Conservation (phyloP, 495 filamentous ascomycete genomes). For the Paragyromitra xinjiangensis region DNA sequence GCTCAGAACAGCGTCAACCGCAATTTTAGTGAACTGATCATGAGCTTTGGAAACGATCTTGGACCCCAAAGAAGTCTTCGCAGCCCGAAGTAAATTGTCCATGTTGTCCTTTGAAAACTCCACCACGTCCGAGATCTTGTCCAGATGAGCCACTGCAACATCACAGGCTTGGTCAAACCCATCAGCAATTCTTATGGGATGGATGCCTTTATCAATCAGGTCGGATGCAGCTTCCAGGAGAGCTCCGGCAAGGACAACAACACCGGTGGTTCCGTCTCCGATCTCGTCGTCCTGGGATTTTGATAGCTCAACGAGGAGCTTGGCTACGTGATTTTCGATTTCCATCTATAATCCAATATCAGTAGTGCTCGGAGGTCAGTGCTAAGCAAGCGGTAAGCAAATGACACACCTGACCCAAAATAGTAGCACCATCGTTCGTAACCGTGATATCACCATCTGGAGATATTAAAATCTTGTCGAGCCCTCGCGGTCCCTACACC, state of each 20-base stretch:
- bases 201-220: constrained; percentile 98
- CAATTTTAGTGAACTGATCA: constrained; percentile 97
- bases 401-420: constrained; percentile 76
- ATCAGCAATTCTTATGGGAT: constrained; percentile 97
- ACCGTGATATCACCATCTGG: constrained; percentile 99
- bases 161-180: constrained; percentile 98
- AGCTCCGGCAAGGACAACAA: constrained; percentile 94
- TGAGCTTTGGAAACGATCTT: constrained; percentile 99
- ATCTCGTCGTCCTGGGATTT: constrained; percentile 99
- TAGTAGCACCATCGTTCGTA: constrained; percentile 98
- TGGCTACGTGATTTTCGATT: constrained; percentile 97
- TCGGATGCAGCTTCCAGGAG: constrained; percentile 97
- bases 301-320: constrained; percentile 95
- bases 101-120: constrained; percentile 80
- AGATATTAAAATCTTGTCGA: constrained; percentile 99
- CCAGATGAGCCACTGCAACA: constrained; percentile 89
- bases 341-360: constrained; percentile 72
- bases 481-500: constrained; percentile 81
- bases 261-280: constrained; percentile 96
- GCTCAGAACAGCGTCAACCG: constrained; percentile 93
- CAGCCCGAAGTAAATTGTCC: constrained; percentile 87
- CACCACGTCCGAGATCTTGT: constrained; percentile 90
- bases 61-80: constrained; percentile 94
- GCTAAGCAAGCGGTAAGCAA: constrained; percentile 7
- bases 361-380: constrained; percentile 36